A percentile compares a stretch with the other conserved stretches of the same genome.
Conservation (phyloP, 1,284 basidiomycete species). For the Tilletia indica region DNA sequence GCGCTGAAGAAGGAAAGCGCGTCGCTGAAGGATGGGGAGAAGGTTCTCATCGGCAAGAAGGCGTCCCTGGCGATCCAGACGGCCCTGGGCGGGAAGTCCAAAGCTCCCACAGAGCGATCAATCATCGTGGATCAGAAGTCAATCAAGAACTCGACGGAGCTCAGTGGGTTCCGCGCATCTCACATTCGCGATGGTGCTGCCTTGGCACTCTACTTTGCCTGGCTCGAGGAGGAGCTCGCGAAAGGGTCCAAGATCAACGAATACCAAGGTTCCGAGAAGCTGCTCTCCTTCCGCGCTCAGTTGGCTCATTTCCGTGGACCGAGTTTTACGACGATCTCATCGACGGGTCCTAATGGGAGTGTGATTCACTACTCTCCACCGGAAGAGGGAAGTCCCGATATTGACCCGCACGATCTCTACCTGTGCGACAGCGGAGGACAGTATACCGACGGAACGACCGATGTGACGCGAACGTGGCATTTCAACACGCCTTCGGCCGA, state of each 20-base stretch:
- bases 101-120: constrained; percentile 40
- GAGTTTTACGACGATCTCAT: constrained; percentile 89
- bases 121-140: constrained; percentile 80
- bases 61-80: constrained; percentile 51
- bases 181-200: constrained; percentile 90
- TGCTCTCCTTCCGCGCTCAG: constrained; percentile 77
- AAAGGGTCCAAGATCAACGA: constrained; percentile 72
- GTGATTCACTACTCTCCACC: constrained; percentile 92
- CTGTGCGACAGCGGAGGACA: constrained; percentile 91
- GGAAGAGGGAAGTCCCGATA: constrained; percentile 69
- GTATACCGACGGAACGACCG: constrained; percentile 90
- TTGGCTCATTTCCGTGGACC: constrained; percentile 78
- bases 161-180: constrained; percentile 82
- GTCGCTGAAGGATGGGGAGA: constrained; percentile 27
- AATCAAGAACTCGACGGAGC: constrained; percentile 81
- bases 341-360: constrained; percentile 80
- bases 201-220: constrained; percentile 75
- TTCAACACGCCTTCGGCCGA: constrained; percentile 80
- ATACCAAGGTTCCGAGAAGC: constrained; percentile 73
- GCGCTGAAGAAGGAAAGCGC: constrained; percentile 38
- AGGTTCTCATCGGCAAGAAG: constrained; percentile 48
- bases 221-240: constrained; percentile 81
- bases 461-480: constrained; percentile 81
- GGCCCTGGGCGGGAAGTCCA: constrained; percentile 46
- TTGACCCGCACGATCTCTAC: constrained; percentile 66